These are phyloP conservation scores for Escallonia herrerae DNA, from an alignment of 129 eudicot genomes.

Conservation along the genomic window DNA sequence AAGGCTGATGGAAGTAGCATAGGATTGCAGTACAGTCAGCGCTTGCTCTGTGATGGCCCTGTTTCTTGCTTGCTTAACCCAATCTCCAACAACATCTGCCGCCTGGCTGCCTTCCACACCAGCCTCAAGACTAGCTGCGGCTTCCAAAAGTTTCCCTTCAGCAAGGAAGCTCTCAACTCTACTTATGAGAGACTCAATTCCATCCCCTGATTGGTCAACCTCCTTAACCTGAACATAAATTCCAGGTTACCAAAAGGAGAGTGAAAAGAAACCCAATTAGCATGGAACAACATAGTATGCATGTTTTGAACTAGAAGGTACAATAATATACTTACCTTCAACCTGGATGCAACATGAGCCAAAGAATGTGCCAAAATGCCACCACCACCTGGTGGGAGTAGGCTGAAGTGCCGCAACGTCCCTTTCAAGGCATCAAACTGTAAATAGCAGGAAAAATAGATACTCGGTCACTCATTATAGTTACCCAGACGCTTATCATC, in stretches of 20 bases:
- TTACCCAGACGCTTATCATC: too few species aligned
- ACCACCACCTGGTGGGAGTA: conserved; percentile 89
- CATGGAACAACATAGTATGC: background rate
- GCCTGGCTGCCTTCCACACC: conserved; percentile 81
- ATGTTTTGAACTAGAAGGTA: background rate
- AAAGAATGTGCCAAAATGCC: conserved; percentile 89
- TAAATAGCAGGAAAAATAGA: conserved; percentile 11
- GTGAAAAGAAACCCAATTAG: background rate
- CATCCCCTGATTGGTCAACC: conserved; percentile 71
- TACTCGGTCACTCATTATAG: background rate
- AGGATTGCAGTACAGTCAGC: conserved; percentile 66
- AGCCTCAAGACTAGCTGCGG: conserved; percentile 76
- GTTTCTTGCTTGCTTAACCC: conserved; percentile 73
- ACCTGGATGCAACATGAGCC: conserved; percentile 71
- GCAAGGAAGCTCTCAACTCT: conserved; percentile 68
- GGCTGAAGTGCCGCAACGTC: conserved; percentile 82
- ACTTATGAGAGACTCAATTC: conserved; percentile 74
- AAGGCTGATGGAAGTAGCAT: conserved; percentile 74
- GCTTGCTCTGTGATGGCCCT: conserved; percentile 93
- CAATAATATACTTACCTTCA: conserved; percentile 50
- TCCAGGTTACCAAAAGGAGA: background rate
- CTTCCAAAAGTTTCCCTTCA: conserved; percentile 73
- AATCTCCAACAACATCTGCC: conserved; percentile 55
- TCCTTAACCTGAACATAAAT: conserved; percentile 52
- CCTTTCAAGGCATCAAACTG: conserved; percentile 91